Conservation (phyloP, 306 rosid species). For the Leucaena leucocephala region DNA sequence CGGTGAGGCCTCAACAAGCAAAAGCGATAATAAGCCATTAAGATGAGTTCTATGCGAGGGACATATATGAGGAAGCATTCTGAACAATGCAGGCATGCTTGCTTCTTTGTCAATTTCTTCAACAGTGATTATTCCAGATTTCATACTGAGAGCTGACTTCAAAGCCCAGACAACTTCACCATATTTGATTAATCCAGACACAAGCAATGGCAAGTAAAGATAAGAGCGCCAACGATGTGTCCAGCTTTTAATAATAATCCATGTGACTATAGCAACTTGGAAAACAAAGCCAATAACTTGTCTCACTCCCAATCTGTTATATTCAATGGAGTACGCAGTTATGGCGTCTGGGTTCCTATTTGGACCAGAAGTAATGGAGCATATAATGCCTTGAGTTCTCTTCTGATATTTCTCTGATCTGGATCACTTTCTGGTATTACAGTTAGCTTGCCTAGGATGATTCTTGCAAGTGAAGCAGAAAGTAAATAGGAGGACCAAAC, state of each 20-base stretch:
- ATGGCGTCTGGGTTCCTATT: slow-evolving; percentile 67
- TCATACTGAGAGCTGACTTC: slow-evolving; percentile 51
- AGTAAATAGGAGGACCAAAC: slow-evolving; percentile 67
- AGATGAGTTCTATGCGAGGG: slow-evolving; percentile 53
- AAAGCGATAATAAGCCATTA: slow-evolving; percentile 66
- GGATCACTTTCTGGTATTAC: slow-evolving; percentile 49
- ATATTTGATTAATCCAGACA: slow-evolving; percentile 62
- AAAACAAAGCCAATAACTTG: slow-evolving; percentile 50
- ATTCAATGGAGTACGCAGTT: slow-evolving; percentile 75
- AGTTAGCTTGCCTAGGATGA: slow-evolving; percentile 64
- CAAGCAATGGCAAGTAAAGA: slow-evolving; percentile 60
- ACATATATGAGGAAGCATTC: slow-evolving; percentile 46
- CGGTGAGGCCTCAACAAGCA: slow-evolving; percentile 62
- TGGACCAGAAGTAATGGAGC: slow-evolving; percentile 70
- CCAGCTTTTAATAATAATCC: slow-evolving; percentile 64
- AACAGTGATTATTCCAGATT: slow-evolving; percentile 45
- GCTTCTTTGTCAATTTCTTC: slow-evolving; percentile 51
- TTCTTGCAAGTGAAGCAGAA: slow-evolving; percentile 50
- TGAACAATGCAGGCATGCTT: slow-evolving; percentile 48
- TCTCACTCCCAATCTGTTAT: slow-evolving; percentile 59
- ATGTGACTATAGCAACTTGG: slow-evolving; percentile 58
- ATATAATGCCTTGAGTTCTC: slow-evolving; percentile 52
- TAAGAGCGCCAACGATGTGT: slow-evolving; percentile 49
- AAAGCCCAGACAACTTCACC: slow-evolving; percentile 77
- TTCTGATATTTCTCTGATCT: slow-evolving; percentile 42